Base-by-base conservation (phyloP, 2,329 filamentous ascomycete species). In the Monosporascus sp. region DNA sequence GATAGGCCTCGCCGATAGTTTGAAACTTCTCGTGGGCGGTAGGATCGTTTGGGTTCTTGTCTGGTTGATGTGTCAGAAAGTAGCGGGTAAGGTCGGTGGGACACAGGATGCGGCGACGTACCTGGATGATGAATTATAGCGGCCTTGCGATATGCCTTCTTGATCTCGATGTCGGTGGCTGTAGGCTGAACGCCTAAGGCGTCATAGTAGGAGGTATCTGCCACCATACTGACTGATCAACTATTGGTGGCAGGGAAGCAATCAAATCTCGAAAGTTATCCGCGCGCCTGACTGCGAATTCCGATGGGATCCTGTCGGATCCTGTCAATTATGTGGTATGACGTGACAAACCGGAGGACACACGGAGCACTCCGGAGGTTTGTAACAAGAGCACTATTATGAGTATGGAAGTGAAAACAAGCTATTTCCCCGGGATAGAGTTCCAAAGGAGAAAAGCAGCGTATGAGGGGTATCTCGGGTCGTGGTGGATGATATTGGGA, bases 21-120 rank as follows among this genome's bases (percentile, higher is more conserved):
- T 99, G 94, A 74, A 99, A 99, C 71, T 92, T 93, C 67, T 86
- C 89, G 74, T 96, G 90, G 38, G 94, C 94, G 24, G 88, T 90
- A 60, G 94, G 92, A 70, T 99, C 94, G 66, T 92, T 90, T 53
- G 93, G 94, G 73, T 99, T 99, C 79, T 99, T 99, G 77, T 99
- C 94, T 90, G 68, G 52, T 11, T 14, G 43, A 37, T 22, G 52
- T 45, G 50, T 50, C 51, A 55, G 54, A 61, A 60, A 45, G 49
- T 52, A 35, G 47, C 25, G 25, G 22, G 22, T n/a, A 22, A 52
- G 38, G 38, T 41, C n/a, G 43, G 48, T 38, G 20, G 31, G 39
- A 5, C 48, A 49, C 37, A n/a, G 27, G 9, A 53, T 49, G 50
- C 35, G 39, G 27, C 38, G 63, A 46, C 75, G 62, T 75, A 89